Percentiles rank a stretch among this genome's conserved stretches.
These are phyloP conservation scores for Camellia japonica DNA, from an alignment of 148 eudicot genomes.

Conservation along the genomic window DNA sequence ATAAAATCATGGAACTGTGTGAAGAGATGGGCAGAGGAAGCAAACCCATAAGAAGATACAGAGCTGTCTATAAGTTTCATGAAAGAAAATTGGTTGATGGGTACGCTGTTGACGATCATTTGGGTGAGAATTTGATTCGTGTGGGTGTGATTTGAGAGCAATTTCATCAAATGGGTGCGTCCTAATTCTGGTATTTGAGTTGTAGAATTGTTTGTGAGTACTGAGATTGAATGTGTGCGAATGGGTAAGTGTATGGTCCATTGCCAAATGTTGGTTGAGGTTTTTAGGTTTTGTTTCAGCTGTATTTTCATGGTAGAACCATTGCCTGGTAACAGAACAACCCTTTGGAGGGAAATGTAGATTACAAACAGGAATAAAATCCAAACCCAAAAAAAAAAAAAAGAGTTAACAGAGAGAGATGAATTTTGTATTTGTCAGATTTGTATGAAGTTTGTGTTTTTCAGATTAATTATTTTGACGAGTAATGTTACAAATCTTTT, in stretches of 20 bases:
- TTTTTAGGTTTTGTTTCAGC: neutral
- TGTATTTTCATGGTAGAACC: neutral
- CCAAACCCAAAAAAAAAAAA: too few relatives aligned
- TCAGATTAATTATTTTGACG: too few relatives aligned
- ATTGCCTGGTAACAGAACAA: neutral
- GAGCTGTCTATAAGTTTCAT: conserved; percentile 2
- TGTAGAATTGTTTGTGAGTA: neutral
- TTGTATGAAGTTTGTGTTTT: too few relatives aligned
- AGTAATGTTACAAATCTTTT: too few relatives aligned
- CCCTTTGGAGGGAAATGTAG: too few relatives aligned
- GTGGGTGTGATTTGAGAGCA: neutral
- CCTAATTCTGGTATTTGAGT: neutral
- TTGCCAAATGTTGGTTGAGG: neutral
- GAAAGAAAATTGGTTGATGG: conserved; percentile 6
- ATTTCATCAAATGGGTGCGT: neutral
- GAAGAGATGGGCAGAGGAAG: conserved; percentile 9
- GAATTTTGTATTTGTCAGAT: too few relatives aligned
- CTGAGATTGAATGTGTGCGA: neutral
- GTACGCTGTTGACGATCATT: neutral
- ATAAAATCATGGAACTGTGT: conserved; percentile 4
- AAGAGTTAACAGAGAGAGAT: too few relatives aligned
- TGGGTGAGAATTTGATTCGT: conserved; percentile 4
- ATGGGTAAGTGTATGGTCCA: neutral
- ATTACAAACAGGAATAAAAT: too few relatives aligned
- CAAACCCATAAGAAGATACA: neutral